Conservation (phyloP, 1,284 basidiomycete species). For the Neotropicomus parvogracilis region DNA sequence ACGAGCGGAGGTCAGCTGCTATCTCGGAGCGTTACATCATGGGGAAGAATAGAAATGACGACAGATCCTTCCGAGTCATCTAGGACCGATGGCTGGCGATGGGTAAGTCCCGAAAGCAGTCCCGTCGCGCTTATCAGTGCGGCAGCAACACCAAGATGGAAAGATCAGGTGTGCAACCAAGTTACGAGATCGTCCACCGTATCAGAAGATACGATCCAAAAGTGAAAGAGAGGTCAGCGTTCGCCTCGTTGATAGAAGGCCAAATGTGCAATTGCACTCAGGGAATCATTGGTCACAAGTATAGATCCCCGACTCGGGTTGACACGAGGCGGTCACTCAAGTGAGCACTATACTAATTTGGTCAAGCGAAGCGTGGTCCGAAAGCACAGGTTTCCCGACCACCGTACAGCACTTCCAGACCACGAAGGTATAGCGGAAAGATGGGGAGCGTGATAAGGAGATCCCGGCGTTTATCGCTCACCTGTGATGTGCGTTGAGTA, state of each 20-base stretch:
- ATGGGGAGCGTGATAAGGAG: background rate
- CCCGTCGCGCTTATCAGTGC: conserved; percentile 11
- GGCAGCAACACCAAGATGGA: conserved; percentile 12
- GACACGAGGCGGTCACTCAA: conserved; percentile 22
- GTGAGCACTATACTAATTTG: conserved; percentile 10
- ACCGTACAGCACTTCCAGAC: conserved; percentile 1
- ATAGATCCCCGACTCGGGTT: conserved; percentile 6
- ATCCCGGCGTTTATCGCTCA: conserved; percentile 38
- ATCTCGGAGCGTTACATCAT: conserved; percentile 4
- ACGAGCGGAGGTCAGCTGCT: conserved; percentile 18
- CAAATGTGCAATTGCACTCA: conserved; percentile 4
- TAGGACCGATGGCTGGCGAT: conserved; percentile 11
- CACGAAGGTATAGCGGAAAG: background rate
- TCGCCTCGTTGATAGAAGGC: conserved; percentile 1
- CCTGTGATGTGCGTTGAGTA: conserved; percentile 79
- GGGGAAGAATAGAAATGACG: conserved; percentile 2
- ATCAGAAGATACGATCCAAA: conserved; percentile 14
- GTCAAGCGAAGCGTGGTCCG: conserved; percentile 1
- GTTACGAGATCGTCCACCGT: conserved; percentile 10
- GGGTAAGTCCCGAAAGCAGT: conserved; percentile 10
- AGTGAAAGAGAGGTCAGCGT: conserved; percentile 3
- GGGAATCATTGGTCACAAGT: background rate
- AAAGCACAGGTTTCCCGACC: conserved; percentile 13
- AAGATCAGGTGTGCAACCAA: conserved; percentile 13
- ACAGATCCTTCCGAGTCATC: conserved; percentile 10